These are phyloP conservation scores for Suillus hirtellus DNA, from an alignment of 768 basidiomycete species.

Conservation along the genomic window DNA sequence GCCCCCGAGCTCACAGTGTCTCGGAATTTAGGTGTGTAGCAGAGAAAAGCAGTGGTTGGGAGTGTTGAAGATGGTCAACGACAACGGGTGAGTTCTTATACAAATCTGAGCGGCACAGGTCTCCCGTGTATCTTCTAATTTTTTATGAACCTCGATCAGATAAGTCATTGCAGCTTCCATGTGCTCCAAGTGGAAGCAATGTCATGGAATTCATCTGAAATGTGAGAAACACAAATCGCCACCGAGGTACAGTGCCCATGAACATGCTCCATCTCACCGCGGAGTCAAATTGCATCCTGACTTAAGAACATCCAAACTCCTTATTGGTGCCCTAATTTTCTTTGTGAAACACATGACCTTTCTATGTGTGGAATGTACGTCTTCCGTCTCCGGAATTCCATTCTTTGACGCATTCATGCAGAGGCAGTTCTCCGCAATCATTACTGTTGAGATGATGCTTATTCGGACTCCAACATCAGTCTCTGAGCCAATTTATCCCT, in stretches of 20 bases:
- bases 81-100: constrained; percentile 1
- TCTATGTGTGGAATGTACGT: background rate
- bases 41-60: background rate
- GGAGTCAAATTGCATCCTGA: background rate
- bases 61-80: background rate
- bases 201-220: background rate
- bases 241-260: background rate
- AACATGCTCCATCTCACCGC: background rate
- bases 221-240: background rate
- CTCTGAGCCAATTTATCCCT: background rate
- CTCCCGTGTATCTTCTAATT: background rate
- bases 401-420: background rate
- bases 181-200: background rate
- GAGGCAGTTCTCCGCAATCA: background rate
- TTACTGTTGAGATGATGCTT: background rate
- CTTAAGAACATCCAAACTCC: background rate
- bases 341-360: background rate
- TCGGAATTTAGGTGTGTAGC: background rate
- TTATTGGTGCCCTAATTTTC: constrained; percentile 1
- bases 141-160: background rate
- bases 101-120: background rate
- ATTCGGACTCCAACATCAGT: background rate
- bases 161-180: background rate
- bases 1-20: background rate
- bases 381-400: background rate